Base-by-base conservation (phyloP, 2,329 filamentous ascomycete genomes). In the Aspergillus ibericus region DNA sequence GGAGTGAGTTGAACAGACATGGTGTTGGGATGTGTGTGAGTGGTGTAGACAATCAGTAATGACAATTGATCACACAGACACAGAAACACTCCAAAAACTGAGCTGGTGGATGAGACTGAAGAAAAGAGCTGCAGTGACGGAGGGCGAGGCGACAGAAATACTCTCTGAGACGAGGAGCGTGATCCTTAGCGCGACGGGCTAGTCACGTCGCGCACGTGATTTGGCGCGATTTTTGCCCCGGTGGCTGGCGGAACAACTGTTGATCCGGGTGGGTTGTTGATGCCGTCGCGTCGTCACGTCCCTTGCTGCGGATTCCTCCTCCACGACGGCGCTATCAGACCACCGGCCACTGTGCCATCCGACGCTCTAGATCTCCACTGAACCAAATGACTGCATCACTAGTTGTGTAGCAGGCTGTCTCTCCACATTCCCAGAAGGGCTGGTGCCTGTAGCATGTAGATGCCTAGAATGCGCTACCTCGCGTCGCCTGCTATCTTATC, bases 1-100 rank as follows among this genome's bases (percentile, higher is more conserved):
- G 88, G 88, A 69, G 88, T 90, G 72, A 91, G 82, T 75, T 93
- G 83, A 63, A 88, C 80, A 77, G 91, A 85, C 91, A 96, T 95
- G 85, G 63, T 54, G 61, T 62, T 54, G 51, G 51, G 57, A 49
- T 66, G 52, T 68, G 25, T 69, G 55, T 34, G 35, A 49, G 20
- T 36, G 42, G 15, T 35, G 10, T 18, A 16, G 18, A 49, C 32
- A 34, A 5, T 15, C n/a, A 5, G 27, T 50, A 15, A 44, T 34
- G n/a, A 22, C 55, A 60, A 59, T 61, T 49, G 58, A 54, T 51
- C 59, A 67, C 54, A 64, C 59, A 65, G 64, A 63, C 61, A 67
- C 59, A 61, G 59, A 61, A 61, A 53, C 56, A 58, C 48, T 56
- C 55, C 35, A 62, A 34, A 49, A 18, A 49, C 54, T 52, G 58